A percentile compares a stretch with the other conserved stretches of the same genome.
phyloP scores from a whole-genome alignment of 352 stramenopile species.

The Phytophthora palmivora region DNA sequence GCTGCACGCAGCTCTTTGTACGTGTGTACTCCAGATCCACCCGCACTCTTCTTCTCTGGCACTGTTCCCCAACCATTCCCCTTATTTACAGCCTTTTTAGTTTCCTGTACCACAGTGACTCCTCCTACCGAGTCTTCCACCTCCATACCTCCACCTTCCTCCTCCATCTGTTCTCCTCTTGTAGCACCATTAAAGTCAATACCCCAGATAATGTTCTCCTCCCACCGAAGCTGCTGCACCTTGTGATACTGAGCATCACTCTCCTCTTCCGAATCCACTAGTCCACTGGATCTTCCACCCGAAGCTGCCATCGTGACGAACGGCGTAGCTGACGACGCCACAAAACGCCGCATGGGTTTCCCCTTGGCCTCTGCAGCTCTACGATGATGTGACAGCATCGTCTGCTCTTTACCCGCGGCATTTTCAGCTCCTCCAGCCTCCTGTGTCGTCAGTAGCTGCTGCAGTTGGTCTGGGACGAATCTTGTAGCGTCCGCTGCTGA shows the following conservation, averaged over 20 bases:
- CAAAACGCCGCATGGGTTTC: slow-evolving; percentile 79
- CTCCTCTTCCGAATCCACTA: slow-evolving; percentile 29
- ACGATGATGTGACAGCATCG: slow-evolving; percentile 38
- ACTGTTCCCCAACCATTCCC: not conserved
- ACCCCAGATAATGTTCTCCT: slow-evolving; percentile 85
- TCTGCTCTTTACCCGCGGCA: slow-evolving; percentile 51
- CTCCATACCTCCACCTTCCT: slow-evolving; percentile 47
- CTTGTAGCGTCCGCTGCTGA: slow-evolving; percentile 22
- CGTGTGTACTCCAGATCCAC: slow-evolving; percentile 24
- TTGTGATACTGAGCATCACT: slow-evolving; percentile 78
- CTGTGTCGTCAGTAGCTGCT: slow-evolving; percentile 65
- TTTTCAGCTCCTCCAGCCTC: slow-evolving; percentile 49
- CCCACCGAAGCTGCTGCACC: slow-evolving; percentile 83
- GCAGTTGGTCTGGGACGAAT: slow-evolving; percentile 70
- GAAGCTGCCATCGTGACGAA: slow-evolving; percentile 54
- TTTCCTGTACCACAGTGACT: slow-evolving; percentile 24
- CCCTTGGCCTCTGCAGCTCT: slow-evolving; percentile 53
- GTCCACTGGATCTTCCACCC: slow-evolving; percentile 10
- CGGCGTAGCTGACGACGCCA: slow-evolving; percentile 61
- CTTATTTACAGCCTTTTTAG: slow-evolving; percentile 12
- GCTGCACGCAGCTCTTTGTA: slow-evolving; percentile 46
- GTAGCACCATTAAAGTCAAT: slow-evolving; percentile 55
- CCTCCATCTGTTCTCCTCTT: slow-evolving; percentile 22
- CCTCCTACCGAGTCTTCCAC: slow-evolving; percentile 51
- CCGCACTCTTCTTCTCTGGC: slow-evolving; percentile 19